Evolutionary conservation across 1,284 basidiomycete genomes (phyloP), one percentile per base, ranked within the genome.

Genomic region (Inonotus hispidus): DNA sequence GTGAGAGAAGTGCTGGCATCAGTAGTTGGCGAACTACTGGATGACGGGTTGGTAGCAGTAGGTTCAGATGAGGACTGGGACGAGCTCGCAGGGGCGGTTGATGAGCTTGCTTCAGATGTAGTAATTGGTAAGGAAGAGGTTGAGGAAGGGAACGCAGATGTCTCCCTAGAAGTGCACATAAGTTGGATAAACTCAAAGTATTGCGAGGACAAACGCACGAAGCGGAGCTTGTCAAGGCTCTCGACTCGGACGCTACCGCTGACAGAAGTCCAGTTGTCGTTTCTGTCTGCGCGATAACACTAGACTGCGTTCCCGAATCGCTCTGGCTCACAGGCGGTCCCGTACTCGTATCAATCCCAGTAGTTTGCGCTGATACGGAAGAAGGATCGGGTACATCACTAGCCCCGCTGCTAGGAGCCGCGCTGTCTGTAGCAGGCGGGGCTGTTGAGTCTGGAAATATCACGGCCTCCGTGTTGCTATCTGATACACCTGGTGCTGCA

Each of bases 1-100:
- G 58, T 49, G 45, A 59, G 53, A 39, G 57, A 58, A 14, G 52
- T 39, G 35, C 29, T 47, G 14, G 56, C 35, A 16, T 25, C 21
- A 25, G 43, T 37, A 21, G 14, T 16, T n/a, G 56, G 29, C 21
- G 23, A 19, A 13, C 25, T 37, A 11, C 21, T 58, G 4, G 46
- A 38, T 14, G 56, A 47, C n/a, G 43, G 2, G n/a, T 38, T 10
- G 19, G 56, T 46, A n/a, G 25, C 19, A 29, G 46, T 19, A 8
- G 23, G 27, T 0, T n/a, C 13, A 14, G 57, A 37, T 29, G 57
- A 13, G 37, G 38, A 35, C 1, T 43, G 41, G 2, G 35, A 23
- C 2, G 46, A 2, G 2, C 56, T 58, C 49, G 56, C 23, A 23
- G 46, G 38, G 23, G 32, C 23, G 19, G 41, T 47, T 11, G 46